Percentiles rank a stretch among this genome's conserved stretches.
These are phyloP conservation scores for Globisporangium yorkense DNA, from an alignment of 352 stramenopile genomes.

Conservation along the genomic window DNA sequence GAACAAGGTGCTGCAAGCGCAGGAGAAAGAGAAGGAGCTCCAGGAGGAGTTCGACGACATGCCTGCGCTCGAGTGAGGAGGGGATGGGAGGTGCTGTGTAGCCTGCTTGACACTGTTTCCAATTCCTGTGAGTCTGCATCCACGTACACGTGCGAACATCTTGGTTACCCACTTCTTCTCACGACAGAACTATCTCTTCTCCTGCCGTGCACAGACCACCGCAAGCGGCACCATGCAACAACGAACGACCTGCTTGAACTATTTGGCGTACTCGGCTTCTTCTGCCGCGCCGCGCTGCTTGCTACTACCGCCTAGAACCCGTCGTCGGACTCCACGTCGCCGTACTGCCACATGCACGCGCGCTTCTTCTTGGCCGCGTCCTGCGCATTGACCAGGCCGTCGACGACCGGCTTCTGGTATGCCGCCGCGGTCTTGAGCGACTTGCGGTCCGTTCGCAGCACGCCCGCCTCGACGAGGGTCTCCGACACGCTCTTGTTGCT, in stretches of 20 bases:
- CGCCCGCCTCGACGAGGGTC: slow-evolving; percentile 82
- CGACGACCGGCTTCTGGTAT: slow-evolving; percentile 79
- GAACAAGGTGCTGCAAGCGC: slow-evolving; percentile 67
- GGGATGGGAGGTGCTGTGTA: background rate
- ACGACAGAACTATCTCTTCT: too few relatives aligned
- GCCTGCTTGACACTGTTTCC: too few relatives aligned
- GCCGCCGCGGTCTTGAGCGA: slow-evolving; percentile 48
- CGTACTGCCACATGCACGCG: slow-evolving; percentile 94
- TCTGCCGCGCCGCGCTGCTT: background rate
- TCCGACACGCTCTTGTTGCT: slow-evolving; percentile 87
- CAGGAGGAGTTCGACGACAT: slow-evolving; percentile 80
- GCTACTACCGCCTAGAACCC: slow-evolving; percentile 12
- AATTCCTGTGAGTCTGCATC: too few relatives aligned
- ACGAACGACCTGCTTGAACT: too few relatives aligned
- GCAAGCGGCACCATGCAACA: too few relatives aligned
- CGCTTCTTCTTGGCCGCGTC: slow-evolving; percentile 90
- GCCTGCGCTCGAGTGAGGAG: slow-evolving; percentile 62
- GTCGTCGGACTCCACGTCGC: slow-evolving; percentile 96
- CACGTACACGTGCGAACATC: too few relatives aligned
- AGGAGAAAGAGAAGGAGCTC: slow-evolving; percentile 60
- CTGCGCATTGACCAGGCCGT: slow-evolving; percentile 89
- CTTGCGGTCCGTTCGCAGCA: slow-evolving; percentile 87
- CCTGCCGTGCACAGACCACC: too few relatives aligned
- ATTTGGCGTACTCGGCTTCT: too few relatives aligned
- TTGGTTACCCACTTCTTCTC: too few relatives aligned